Evolutionary conservation across 176 grass and related monocot species (phyloP), one percentile per base, ranked within the genome.

Genomic region (Elymus sibiricus): DNA sequence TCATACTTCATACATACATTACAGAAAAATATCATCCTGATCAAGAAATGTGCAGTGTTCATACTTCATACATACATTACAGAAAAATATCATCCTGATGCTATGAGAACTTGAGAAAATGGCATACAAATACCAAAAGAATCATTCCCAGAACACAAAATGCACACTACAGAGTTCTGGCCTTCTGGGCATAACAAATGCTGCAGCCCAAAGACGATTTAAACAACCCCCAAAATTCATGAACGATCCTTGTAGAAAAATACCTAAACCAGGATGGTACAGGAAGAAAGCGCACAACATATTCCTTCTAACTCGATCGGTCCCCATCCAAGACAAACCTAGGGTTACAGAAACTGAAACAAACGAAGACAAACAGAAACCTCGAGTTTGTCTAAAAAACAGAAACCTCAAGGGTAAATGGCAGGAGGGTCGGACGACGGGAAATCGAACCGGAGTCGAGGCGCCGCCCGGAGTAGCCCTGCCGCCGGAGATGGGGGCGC

Each of bases 321-420:
- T 55, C 27, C 27, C 26, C 74, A 55, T 76, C 46, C 74, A 76
- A 22, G 16, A 76, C 74, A 32, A 32, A 51, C 46, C 74, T 76
- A 76, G 74, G 74, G 74, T 76, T 76, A 47, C 27, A 55, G 74
- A 55, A 32, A 76, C 74, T 76, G 74, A 55, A 53, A 34, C 11
- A 53, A 31, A 76, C 10, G 5, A 28, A 69, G 17, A 69, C 32
- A 19, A 19, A 16, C 44, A 31, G 16, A 75, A 29, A 53, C 49
- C 15, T 17, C 49, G 49, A 46, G 43, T 5, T 42, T 46, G 43
- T 14, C 43, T 46, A 14, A 46, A 46, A 21, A 17, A 16, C 43
- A 31, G 15, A 75, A 29, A 19, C 49, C 15, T 19, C 49, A 6
- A 70, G n/a, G 70, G 39, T 6, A 12, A 25, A 43, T 43, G 22